A percentile compares a stretch with the other conserved stretches of the same genome.
Conservation (phyloP, 2,329 filamentous ascomycete species). For the Hypoxylon sp. region DNA sequence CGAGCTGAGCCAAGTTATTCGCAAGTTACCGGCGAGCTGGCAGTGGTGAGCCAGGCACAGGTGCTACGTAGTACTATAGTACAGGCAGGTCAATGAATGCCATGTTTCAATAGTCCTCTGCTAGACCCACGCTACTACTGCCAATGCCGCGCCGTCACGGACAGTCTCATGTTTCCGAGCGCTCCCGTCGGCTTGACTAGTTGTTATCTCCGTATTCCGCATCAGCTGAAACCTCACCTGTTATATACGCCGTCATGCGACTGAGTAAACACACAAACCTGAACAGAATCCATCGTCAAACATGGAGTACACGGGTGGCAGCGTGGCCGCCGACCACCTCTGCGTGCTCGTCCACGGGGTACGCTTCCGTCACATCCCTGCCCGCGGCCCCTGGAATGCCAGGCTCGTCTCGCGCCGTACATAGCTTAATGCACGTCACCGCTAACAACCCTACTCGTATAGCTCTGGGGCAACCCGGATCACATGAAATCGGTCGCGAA, state of each 20-base stretch:
- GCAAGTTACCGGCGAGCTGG: no score
- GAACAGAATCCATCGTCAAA: conserved; percentile 31
- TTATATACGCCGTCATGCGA: not conserved
- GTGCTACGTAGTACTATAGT: no score
- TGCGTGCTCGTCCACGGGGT: conserved; percentile 81
- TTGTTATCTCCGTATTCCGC: not conserved
- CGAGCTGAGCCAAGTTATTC: no score
- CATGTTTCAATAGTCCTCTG: not conserved
- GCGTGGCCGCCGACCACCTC: conserved; percentile 69
- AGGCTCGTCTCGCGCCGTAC: conserved; percentile 1
- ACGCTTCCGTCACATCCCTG: conserved; percentile 47
- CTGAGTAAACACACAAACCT: not conserved
- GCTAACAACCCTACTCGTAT: conserved; percentile 39
- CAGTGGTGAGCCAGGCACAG: no score
- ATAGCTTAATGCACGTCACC: conserved; percentile 29
- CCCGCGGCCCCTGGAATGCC: not conserved
- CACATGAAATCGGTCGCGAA: conserved; percentile 75
- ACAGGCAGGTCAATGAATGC: no score
- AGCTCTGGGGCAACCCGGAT: conserved; percentile 81
- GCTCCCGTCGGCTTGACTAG: not conserved
- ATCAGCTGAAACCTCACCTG: not conserved
- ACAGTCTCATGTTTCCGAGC: conserved; percentile 22
- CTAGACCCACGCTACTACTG: not conserved
- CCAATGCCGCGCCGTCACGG: not conserved
- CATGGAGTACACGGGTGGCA: conserved; percentile 61